Base-by-base conservation (phyloP, 495 filamentous ascomycete species). In the Parmelia sp. region DNA sequence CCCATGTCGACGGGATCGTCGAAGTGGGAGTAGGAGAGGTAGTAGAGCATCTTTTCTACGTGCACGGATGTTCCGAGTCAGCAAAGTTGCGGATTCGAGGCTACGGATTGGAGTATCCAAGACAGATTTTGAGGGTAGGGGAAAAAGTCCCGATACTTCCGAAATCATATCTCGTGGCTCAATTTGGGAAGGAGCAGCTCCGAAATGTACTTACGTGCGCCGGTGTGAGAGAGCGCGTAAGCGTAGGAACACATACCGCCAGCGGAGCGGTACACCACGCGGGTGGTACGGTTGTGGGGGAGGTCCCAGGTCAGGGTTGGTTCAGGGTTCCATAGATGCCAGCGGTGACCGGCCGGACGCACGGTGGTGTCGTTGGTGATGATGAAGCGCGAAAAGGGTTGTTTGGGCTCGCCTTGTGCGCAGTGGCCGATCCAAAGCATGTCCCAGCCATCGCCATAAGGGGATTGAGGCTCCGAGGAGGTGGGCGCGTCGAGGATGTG, bases 361-460 rank as follows among this genome's bases (percentile, higher is more conserved):
- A 15, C 8, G 45, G 45, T 51, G 0, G 45, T 27, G 45, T 51
- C 45, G 45, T 51, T 51, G n/a, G n/a, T 25, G 10, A 51, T 51
- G 11, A 51, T 6, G 23, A 51, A 51, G 10, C 45, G 45, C 23
- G 45, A 8, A 7, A 51, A 29, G n/a, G 45, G 45, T 15, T 27
- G 4, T 51, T 8, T 3, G 23, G 45, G 45, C 7, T 0, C 10
- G 45, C 8, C 7, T 29, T 51, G 45, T 11, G 75, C 75, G 69
- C 81, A 83, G 56, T 78, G 76, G 15, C 80, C 81, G 29, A 82
- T 70, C 80, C 81, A 83, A 12, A 84, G 72, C 39, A 83, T 65
- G 64, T 83, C 78, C 83, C 82, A 85, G 61, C 80, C 73, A 27
- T 79, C 75, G 61, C 83, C 83, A 58, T 85, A 86, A 3, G 82